Conservation (phyloP, 352 stramenopile species). For the Phytophthora crassamura region DNA sequence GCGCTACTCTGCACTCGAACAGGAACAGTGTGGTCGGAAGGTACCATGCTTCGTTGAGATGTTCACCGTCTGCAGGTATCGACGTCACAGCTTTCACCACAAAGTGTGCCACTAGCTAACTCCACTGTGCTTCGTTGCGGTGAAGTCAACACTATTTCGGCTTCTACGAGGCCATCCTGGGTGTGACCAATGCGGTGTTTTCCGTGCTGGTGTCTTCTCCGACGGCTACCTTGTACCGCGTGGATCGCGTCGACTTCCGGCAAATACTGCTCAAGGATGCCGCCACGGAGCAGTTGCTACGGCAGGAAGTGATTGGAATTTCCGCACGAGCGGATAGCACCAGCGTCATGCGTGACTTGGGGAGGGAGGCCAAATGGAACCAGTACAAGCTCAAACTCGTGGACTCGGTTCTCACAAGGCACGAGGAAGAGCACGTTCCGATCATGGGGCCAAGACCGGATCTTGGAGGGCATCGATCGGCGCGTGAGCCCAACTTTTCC, state of each 20-base stretch:
- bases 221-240: slow-evolving; percentile 60
- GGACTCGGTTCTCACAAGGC: slow-evolving; percentile 38
- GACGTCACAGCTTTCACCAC: background rate
- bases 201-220: slow-evolving; percentile 72
- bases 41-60: slow-evolving; percentile 63
- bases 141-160: slow-evolving; percentile 69
- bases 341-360: slow-evolving; percentile 57
- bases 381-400: slow-evolving; percentile 64
- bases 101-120: slow-evolving; percentile 11
- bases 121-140: background rate
- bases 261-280: slow-evolving; percentile 68
- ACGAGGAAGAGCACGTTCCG: slow-evolving; percentile 45
- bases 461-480: slow-evolving; percentile 24
- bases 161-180: slow-evolving; percentile 56
- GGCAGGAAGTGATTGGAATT: slow-evolving; percentile 49
- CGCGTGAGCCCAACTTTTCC: slow-evolving; percentile 28
- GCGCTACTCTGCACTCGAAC: slow-evolving; percentile 40
- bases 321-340: slow-evolving; percentile 45
- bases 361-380: slow-evolving; percentile 50
- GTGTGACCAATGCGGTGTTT: slow-evolving; percentile 48
- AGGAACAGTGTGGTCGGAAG: slow-evolving; percentile 16
- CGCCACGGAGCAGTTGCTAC: slow-evolving; percentile 52
- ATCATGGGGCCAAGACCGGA: slow-evolving; percentile 50
- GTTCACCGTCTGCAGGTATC: slow-evolving; percentile 55
- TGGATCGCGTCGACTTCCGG: slow-evolving; percentile 76